Percentiles rank a stretch among this genome's conserved stretches.
Evolutionary conservation across 768 basidiomycete species (phyloP).

Genomic region (Exsudoporus frostii): DNA sequence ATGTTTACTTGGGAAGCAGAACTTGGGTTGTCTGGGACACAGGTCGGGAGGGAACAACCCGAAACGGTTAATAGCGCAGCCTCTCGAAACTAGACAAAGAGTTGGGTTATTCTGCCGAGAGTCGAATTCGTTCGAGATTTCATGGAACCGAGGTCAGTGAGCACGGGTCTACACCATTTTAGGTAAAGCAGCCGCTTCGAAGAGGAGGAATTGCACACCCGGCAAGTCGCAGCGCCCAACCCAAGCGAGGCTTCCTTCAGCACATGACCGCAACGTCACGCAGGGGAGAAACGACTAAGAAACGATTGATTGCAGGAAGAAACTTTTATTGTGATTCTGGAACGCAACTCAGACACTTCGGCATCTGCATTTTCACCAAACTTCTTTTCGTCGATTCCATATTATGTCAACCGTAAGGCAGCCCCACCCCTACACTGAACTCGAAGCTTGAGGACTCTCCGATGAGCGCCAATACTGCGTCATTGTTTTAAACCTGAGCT

Average conservation of each 20-base stretch:
- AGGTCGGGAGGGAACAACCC: neutral
- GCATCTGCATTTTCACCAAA: conserved; percentile 5
- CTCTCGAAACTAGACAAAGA: neutral
- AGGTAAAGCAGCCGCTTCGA: neutral
- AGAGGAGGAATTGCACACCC: neutral
- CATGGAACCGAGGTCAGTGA: neutral
- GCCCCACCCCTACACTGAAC: conserved; percentile 11
- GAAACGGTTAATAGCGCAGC: neutral
- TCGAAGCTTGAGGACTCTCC: neutral
- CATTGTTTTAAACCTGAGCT: conserved; percentile 15
- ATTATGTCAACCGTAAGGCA: neutral
- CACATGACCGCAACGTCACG: neutral
- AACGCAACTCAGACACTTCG: neutral
- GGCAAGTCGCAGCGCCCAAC: neutral
- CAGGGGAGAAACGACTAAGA: neutral
- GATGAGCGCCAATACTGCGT: neutral
- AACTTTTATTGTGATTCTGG: conserved; percentile 10
- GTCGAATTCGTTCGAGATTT: no score
- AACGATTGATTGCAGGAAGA: neutral
- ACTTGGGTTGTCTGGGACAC: conserved; percentile 24
- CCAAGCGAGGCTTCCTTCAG: neutral
- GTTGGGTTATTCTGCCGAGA: neutral
- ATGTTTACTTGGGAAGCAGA: conserved; percentile 7
- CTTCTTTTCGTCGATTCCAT: conserved; percentile 1
- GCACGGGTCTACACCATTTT: no score